Base-by-base conservation (phyloP, 306 rosid species). In the Castanea crenata region DNA sequence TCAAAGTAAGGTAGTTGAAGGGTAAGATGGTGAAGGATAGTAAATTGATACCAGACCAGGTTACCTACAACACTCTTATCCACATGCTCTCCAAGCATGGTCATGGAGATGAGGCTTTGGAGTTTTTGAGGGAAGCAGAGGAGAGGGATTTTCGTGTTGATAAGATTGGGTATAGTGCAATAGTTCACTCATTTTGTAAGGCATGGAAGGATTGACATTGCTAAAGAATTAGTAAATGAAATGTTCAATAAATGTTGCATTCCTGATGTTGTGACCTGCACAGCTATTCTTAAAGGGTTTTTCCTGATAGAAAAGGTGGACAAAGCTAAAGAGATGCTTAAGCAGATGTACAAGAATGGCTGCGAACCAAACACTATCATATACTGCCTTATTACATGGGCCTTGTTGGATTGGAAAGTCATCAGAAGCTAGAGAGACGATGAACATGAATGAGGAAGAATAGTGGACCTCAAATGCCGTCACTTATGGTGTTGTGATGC, bases 261-360 rank as follows among this genome's bases (percentile, higher is more conserved):
- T 72, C 98, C 99, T 49, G 97, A 95, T 84, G 97, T 92, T 46
- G 97, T 91, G 75, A 95, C 97, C 55, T 90, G 90, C 71, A 92
- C 92, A 85, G 72, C 97, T 61, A 90, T 92, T 74, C 81, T 91
- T 18, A 84, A 91, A 52, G 93, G 97, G 64, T 89, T 88, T 83
- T 92, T 94, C 75, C 87, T 90, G 32, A 32, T 79, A n/a, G 97
- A 92, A 58, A 89, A 89, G 85, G 70, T 91, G 74, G 97, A 91
- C 71, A 92, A 95, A 74, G 98, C 96, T 56, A 91, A 91, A 87
- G 86, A 82, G 84, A 90, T 95, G 87, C 89, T 91, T 83, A 93
- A 85, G 79, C 90, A 92, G 82, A 94, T 92, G 99, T 82, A 85
- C 80, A 92, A 92, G 86, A 91, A 87, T 71, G 91, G 93, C 18